Evolutionary conservation across 352 stramenopile species (phyloP), one percentile per base, ranked within the genome.

Genomic region (Peronosclerospora sorghi): DNA sequence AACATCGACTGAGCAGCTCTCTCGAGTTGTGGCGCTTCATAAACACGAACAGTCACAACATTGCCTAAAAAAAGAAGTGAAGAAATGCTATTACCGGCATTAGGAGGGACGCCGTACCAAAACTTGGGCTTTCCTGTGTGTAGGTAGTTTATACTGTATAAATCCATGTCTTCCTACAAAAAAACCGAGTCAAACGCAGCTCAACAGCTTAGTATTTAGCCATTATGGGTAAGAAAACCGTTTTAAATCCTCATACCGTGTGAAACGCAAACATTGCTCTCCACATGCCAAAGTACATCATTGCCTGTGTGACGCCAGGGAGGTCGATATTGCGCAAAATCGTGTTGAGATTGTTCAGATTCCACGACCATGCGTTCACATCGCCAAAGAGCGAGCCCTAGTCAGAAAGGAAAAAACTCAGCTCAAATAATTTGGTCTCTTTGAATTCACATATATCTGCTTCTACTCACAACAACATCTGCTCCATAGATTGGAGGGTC

Each of bases 261-360:
- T 97, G 89, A 49, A 94, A 95, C 0, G 89, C 83, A 54, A 97
- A 97, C 76, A 96, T 95, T 45, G 86, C 80, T 9, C 83, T 64
- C 87, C 87, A 97, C 78, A 94, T 96, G 55, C 88, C 88, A 55
- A 96, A 94, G 57, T 97, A 97, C 20, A 97, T 66, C 87, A 96
- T 96, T 2, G 87, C 59, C 15, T 70, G 80, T 8, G 78, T 96
- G 42, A 96, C 78, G 14, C 87, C 87, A 4, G 81, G 78, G 18
- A 93, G 52, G 15, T 87, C 73, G 34, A 89, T 88, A 51, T 58
- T 71, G 6, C 62, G 63, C 39, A 96, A 59, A 44, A 94, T 88
- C n/a, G 80, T 93, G 36, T 94, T 70, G 28, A 96, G 71, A 20
- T 83, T 46, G 49, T 86, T 86, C 6, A 95, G 41, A 59, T 96